Evolutionary conservation across 2,329 filamentous ascomycete genomes (phyloP).

Genomic region (Ustilaginoidea virens): DNA sequence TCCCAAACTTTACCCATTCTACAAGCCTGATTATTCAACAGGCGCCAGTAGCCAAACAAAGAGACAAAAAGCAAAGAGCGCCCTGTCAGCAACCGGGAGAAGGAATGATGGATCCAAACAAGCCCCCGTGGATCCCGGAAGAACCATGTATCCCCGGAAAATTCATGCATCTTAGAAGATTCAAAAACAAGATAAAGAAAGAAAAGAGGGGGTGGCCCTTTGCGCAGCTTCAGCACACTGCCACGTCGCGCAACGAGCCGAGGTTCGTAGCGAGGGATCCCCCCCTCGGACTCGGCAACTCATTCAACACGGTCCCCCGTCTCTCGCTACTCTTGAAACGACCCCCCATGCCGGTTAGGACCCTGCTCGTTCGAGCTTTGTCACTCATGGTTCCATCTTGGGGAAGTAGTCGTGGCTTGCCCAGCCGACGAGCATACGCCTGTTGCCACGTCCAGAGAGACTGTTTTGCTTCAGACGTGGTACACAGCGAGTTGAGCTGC

Average conservation of each 20-base stretch:
- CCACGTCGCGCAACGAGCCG: neutral
- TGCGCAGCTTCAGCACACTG: conserved; percentile 1
- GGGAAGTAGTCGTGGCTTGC: conserved; percentile 25
- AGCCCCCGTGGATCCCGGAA: no score
- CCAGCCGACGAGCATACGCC: conserved; percentile 25
- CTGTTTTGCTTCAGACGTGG: conserved; percentile 28
- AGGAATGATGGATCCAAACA: no score
- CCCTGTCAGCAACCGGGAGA: no score
- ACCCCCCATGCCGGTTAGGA: conserved; percentile 1
- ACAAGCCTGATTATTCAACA: no score
- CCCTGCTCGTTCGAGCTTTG: conserved; percentile 5
- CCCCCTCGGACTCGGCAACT: conserved; percentile 3
- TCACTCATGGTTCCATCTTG: conserved; percentile 17
- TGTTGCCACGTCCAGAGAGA: conserved; percentile 34
- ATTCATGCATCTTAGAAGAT: no score
- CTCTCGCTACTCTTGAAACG: conserved; percentile 7
- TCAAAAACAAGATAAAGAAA: neutral
- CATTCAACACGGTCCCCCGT: conserved; percentile 7
- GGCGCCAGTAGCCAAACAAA: no score
- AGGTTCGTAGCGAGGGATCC: conserved; percentile 4
- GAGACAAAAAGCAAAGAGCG: no score
- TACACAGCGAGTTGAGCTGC: conserved; percentile 30
- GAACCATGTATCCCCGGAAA: no score
- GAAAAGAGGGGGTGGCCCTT: neutral
- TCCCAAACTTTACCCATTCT: no score